Evolutionary conservation across 257 asterid genomes (phyloP).

Genomic region (Solanum infundibuliforme): DNA sequence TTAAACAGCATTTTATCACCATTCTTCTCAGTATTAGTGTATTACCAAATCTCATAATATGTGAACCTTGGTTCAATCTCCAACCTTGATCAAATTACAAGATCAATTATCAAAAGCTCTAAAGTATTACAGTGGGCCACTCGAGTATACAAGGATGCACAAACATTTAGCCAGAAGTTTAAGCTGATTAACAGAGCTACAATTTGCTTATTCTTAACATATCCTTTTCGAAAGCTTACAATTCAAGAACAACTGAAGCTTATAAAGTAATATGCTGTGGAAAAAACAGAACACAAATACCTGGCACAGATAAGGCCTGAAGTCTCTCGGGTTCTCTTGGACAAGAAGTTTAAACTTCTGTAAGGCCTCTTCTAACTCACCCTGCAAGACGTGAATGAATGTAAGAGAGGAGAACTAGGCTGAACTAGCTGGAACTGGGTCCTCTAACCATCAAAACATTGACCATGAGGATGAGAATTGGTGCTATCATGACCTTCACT

Average conservation of each 20-base stretch:
- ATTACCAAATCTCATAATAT: neutral
- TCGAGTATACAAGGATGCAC: neutral
- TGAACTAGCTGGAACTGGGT: neutral
- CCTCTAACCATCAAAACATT: neutral
- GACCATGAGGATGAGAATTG: neutral
- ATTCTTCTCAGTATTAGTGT: neutral
- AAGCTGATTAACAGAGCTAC: neutral
- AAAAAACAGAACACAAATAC: constrained; percentile 12
- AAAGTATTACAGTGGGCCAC: neutral
- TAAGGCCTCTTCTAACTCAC: constrained; percentile 73
- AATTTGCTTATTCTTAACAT: neutral
- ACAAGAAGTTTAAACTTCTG: constrained; percentile 55
- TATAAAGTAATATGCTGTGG: neutral
- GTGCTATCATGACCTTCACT: neutral
- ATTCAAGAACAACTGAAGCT: neutral
- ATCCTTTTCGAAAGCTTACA: neutral
- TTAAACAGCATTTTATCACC: neutral
- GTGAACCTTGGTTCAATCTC: neutral
- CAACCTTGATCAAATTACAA: neutral
- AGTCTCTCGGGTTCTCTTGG: constrained; percentile 86
- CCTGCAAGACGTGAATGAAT: constrained; percentile 36
- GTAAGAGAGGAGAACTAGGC: neutral
- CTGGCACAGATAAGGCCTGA: constrained; percentile 91
- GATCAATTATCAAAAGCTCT: neutral
- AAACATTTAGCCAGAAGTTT: neutral